Conservation (phyloP, 176 grass and related monocot species). For the Hyparrhenia diplandra region DNA sequence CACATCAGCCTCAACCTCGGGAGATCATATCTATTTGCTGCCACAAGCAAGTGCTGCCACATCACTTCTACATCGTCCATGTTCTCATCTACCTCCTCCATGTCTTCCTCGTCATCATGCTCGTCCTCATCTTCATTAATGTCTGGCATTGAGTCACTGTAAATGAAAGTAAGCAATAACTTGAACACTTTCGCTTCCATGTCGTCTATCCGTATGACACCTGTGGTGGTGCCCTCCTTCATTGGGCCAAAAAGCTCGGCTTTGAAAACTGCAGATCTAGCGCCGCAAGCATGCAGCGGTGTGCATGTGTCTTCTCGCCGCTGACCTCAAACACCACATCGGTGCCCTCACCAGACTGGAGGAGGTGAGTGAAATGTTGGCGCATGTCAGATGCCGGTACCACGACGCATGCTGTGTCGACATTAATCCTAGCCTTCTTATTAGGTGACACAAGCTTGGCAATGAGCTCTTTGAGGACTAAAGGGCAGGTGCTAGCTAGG, state of each 20-base stretch:
- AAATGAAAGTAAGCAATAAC: no score
- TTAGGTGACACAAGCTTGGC: neutral
- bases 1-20: constrained; percentile 24
- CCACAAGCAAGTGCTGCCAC: constrained; percentile 32
- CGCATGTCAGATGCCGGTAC: neutral
- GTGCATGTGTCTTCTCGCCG: constrained; percentile 12
- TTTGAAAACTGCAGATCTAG: constrained; percentile 36
- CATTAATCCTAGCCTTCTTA: neutral
- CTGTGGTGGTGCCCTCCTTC: constrained; percentile 3
- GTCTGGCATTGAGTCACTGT: neutral
- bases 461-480: neutral
- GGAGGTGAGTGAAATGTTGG: constrained; percentile 17
- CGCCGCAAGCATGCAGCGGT: constrained; percentile 41
- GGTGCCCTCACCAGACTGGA: constrained; percentile 1
- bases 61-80: neutral
- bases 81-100: neutral
- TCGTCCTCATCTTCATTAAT: neutral
- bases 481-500: constrained; percentile 20
- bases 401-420: no score
- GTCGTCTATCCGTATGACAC: no score
- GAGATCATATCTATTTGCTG: constrained; percentile 37
- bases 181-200: neutral
- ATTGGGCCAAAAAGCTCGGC: constrained; percentile 31
- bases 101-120: no score
- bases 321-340: constrained; percentile 37